phyloP scores from a whole-genome alignment of 2,329 filamentous ascomycete genomes.

The Tolypocladium sp. region DNA sequence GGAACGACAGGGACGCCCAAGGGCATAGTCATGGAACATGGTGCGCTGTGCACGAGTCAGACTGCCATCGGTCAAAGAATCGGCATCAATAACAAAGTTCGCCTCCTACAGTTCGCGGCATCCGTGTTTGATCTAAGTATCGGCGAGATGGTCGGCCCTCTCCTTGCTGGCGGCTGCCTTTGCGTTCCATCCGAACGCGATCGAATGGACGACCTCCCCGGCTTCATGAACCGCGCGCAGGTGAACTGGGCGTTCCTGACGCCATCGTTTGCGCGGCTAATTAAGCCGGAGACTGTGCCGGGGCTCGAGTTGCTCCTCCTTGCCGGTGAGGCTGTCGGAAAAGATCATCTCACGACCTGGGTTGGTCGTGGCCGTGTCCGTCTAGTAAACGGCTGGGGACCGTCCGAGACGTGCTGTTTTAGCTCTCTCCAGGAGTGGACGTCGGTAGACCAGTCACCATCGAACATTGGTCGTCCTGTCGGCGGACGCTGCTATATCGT shows the following conservation, averaged over 20 bases:
- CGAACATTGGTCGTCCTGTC: too few species aligned
- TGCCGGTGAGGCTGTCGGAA: conserved; percentile 1
- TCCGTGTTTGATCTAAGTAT: conserved; percentile 5
- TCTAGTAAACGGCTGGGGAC: too few species aligned
- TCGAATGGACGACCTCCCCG: background rate
- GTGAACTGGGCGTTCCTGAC: conserved; percentile 3
- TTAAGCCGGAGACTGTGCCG: conserved; percentile 1
- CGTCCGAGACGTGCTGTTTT: too few species aligned
- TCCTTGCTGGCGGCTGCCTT: conserved; percentile 2
- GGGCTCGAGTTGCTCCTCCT: conserved; percentile 1
- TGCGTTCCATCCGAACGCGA: conserved; percentile 4
- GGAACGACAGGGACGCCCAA: conserved; percentile 50
- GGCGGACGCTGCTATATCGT: too few species aligned
- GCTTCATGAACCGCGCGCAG: background rate
- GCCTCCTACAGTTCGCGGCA: conserved; percentile 5
- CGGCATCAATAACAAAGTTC: background rate
- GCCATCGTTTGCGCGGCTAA: background rate
- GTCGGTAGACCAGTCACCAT: too few species aligned
- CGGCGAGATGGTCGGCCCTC: conserved; percentile 2
- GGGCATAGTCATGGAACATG: conserved; percentile 34
- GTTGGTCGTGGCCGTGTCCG: too few species aligned
- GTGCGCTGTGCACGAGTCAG: background rate
- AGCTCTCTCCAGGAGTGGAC: too few species aligned
- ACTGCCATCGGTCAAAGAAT: background rate
- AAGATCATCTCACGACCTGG: background rate